A percentile compares a stretch with the other conserved stretches of the same genome.
phyloP scores from a whole-genome alignment of 805 yeast genomes.

The Yarrowia divulgata region DNA sequence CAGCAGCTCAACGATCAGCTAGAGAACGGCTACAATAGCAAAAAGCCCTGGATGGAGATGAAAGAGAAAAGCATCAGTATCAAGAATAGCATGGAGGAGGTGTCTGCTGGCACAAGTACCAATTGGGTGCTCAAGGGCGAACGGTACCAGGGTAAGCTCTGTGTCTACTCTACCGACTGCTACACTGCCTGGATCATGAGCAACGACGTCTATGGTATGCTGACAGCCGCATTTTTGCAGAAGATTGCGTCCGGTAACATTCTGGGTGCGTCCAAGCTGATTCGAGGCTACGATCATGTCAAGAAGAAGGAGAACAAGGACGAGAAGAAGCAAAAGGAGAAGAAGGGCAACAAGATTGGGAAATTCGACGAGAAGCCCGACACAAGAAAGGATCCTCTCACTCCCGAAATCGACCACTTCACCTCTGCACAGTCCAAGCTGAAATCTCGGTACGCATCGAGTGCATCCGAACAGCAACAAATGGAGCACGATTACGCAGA shows the following conservation, averaged over 20 bases:
- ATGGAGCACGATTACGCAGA: conserved; percentile 47
- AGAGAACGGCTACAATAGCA: conserved; percentile 61
- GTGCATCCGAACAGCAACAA: conserved; percentile 42
- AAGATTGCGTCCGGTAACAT: conserved; percentile 49
- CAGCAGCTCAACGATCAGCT: conserved; percentile 60
- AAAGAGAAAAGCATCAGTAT: conserved; percentile 52
- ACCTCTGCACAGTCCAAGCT: background rate
- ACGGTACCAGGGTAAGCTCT: conserved; percentile 21
- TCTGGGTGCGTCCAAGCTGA: conserved; percentile 46
- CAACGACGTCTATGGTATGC: conserved; percentile 44
- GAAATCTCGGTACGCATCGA: conserved; percentile 8
- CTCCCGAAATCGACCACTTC: background rate
- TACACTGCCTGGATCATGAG: conserved; percentile 45
- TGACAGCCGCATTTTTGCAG: conserved; percentile 38
- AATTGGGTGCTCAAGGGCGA: conserved; percentile 44
- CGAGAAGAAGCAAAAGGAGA: background rate
- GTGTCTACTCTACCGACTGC: conserved; percentile 40
- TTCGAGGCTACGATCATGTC: conserved; percentile 45
- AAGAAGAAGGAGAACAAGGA: conserved; percentile 26
- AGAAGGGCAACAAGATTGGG: conserved; percentile 7
- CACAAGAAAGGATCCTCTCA: background rate
- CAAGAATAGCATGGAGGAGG: conserved; percentile 34
- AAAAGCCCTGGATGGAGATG: conserved; percentile 52
- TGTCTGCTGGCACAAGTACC: conserved; percentile 24
- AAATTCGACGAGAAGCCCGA: conserved; percentile 6